A percentile compares a stretch with the other conserved stretches of the same genome.
Conservation (phyloP, 2,329 filamentous ascomycete genomes). For the Colletotrichum sp. region DNA sequence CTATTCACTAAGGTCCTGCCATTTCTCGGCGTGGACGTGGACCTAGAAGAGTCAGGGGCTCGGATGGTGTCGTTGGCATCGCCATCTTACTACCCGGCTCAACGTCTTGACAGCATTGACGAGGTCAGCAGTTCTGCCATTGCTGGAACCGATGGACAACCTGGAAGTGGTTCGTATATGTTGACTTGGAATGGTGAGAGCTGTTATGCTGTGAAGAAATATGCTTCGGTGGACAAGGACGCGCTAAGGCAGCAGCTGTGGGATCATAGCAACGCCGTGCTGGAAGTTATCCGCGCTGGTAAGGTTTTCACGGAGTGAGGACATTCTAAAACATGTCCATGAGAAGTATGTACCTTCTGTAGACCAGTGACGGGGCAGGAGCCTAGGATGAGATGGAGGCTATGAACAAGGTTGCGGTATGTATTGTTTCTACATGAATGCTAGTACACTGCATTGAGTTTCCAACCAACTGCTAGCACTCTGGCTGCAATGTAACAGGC, state of each 20-base stretch:
- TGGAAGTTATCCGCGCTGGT: background rate
- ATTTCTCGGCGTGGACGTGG: background rate
- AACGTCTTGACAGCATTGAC: background rate
- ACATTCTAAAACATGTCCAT: background rate
- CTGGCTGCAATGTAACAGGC: slow-evolving; percentile 36
- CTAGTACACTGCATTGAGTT: background rate
- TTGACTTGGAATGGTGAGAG: background rate
- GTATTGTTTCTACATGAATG: background rate
- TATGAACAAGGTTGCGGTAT: background rate
- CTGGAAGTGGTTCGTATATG: background rate
- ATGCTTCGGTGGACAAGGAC: background rate
- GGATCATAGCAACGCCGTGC: background rate
- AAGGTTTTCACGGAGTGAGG: background rate
- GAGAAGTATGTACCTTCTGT: accelerated
- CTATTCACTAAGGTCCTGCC: background rate
- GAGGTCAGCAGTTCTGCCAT: background rate
- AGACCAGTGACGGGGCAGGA: background rate
- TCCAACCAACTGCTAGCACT: slow-evolving; percentile 41
- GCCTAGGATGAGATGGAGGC: accelerated
- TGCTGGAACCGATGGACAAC: background rate
- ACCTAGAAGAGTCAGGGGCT: background rate
- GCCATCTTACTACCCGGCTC: background rate
- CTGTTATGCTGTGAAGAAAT: background rate
- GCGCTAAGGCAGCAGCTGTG: background rate
- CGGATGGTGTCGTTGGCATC: background rate